Evolutionary conservation across 2,329 filamentous ascomycete species (phyloP).

Genomic region (Fusarium stilboides): DNA sequence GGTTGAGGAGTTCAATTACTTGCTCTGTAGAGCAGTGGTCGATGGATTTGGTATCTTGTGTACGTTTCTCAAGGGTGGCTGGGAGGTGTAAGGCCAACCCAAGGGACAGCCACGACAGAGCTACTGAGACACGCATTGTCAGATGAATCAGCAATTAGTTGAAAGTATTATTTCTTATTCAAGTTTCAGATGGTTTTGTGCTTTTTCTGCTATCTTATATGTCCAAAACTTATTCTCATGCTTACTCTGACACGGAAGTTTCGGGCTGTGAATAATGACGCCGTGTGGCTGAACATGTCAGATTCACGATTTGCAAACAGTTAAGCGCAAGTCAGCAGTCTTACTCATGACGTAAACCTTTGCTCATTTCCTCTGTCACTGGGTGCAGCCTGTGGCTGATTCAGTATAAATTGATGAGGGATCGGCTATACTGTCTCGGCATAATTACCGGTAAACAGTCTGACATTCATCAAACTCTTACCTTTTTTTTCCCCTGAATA

Average conservation of each 20-base stretch:
- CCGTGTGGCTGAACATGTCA: conserved; percentile 13
- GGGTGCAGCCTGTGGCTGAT: too few relatives aligned
- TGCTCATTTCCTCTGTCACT: neutral
- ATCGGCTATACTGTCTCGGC: neutral
- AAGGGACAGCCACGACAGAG: conserved; percentile 11
- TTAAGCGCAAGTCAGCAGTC: neutral
- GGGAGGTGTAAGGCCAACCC: conserved; percentile 19
- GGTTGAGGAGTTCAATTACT: conserved; percentile 60
- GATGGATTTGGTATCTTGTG: neutral
- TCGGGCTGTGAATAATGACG: conserved; percentile 15
- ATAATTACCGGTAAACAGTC: too few relatives aligned
- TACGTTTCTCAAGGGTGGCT: neutral
- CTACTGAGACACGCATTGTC: conserved; percentile 10
- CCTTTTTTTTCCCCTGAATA: too few relatives aligned
- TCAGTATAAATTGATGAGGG: neutral
- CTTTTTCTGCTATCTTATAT: neutral
- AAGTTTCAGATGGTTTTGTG: neutral
- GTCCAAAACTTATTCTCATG: neutral
- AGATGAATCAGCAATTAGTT: neutral
- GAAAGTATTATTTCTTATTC: neutral
- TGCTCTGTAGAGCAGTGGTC: conserved; percentile 55
- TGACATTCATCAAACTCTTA: too few relatives aligned
- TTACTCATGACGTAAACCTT: conserved; percentile 16
- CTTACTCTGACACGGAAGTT: conserved; percentile 7
- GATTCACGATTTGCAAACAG: conserved; percentile 17